phyloP scores from a whole-genome alignment of 441 rosid genomes.

The Populus trichocarpa region DNA sequence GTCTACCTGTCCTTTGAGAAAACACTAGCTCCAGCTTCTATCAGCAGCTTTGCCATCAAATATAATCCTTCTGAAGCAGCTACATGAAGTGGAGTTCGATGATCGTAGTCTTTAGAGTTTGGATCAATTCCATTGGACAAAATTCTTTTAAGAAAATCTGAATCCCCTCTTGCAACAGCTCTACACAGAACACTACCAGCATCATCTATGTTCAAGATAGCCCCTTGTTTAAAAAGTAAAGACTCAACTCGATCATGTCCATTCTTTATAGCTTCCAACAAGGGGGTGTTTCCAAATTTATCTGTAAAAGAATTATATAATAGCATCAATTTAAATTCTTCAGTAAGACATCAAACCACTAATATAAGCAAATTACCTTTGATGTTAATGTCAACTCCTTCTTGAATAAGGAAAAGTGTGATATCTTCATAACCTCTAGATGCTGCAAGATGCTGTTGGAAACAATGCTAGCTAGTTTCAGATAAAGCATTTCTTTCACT shows the following conservation, averaged over 20 bases:
- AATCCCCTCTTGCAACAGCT: conserved; percentile 65
- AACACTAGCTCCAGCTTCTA: conserved; percentile 83
- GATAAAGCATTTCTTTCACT: neutral
- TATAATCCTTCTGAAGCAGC: conserved; percentile 84
- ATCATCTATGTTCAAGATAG: conserved; percentile 61
- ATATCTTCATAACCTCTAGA: conserved; percentile 83
- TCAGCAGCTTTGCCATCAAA: conserved; percentile 68
- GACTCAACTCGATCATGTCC: conserved; percentile 63
- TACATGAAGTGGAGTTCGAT: conserved; percentile 83
- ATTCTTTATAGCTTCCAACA: conserved; percentile 76
- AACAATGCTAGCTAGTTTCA: conserved; percentile 10
- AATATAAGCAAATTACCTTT: conserved; percentile 51
- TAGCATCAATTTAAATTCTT: neutral
- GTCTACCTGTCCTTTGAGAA: conserved; percentile 73
- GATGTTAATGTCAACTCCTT: conserved; percentile 53
- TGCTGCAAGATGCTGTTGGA: conserved; percentile 85
- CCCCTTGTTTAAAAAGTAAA: conserved; percentile 69
- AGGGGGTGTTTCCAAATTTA: conserved; percentile 84
- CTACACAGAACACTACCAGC: conserved; percentile 75
- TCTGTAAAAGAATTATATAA: conserved; percentile 36
- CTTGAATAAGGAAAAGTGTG: conserved; percentile 55
- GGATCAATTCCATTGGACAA: conserved; percentile 74
- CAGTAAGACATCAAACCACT: neutral
- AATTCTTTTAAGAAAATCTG: conserved; percentile 67
- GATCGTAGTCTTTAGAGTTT: conserved; percentile 77